Evolutionary conservation across 2,329 filamentous ascomycete genomes (phyloP).

Genomic region (Waltergamsia citrina): DNA sequence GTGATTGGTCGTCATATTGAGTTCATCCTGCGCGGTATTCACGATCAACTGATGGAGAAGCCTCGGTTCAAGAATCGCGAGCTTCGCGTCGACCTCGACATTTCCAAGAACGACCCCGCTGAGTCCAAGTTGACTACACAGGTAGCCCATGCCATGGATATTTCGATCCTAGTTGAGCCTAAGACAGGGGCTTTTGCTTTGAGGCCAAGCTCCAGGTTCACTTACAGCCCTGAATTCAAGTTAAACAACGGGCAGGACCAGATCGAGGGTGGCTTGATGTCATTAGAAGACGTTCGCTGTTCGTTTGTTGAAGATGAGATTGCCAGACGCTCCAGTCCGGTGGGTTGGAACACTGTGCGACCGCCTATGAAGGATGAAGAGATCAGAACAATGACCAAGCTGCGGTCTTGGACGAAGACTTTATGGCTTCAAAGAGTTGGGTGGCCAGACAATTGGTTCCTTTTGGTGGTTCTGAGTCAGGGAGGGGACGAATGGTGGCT

Average conservation of each 20-base stretch:
- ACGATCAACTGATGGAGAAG: slow-evolving; percentile 47
- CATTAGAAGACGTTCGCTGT: slow-evolving; percentile 54
- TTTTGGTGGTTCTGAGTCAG: slow-evolving; percentile 61
- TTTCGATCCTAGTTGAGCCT: slow-evolving; percentile 62
- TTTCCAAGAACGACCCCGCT: slow-evolving; percentile 52
- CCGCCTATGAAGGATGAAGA: slow-evolving; percentile 41
- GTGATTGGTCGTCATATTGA: slow-evolving; percentile 69
- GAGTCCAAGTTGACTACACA: slow-evolving; percentile 61
- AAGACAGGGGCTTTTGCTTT: slow-evolving; percentile 70
- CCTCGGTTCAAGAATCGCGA: slow-evolving; percentile 52
- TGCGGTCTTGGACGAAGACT: slow-evolving; percentile 52
- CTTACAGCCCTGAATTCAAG: slow-evolving; percentile 49
- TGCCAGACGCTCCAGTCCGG: slow-evolving; percentile 46
- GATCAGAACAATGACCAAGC: slow-evolving; percentile 50
- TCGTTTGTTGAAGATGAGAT: slow-evolving; percentile 53
- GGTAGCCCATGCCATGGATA: slow-evolving; percentile 49
- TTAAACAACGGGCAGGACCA: slow-evolving; percentile 53
- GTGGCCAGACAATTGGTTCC: slow-evolving; percentile 66
- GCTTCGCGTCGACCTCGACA: slow-evolving; percentile 46
- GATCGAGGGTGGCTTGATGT: slow-evolving; percentile 43
- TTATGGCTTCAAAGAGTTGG: slow-evolving; percentile 61
- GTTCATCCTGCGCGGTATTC: slow-evolving; percentile 59
- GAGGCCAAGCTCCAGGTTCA: slow-evolving; percentile 50
- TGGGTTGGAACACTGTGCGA: slow-evolving; percentile 52
- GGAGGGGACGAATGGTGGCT: slow-evolving; percentile 75